Evolutionary conservation across 805 yeast species (phyloP).

Genomic region (Pichia sporocuriosa): DNA sequence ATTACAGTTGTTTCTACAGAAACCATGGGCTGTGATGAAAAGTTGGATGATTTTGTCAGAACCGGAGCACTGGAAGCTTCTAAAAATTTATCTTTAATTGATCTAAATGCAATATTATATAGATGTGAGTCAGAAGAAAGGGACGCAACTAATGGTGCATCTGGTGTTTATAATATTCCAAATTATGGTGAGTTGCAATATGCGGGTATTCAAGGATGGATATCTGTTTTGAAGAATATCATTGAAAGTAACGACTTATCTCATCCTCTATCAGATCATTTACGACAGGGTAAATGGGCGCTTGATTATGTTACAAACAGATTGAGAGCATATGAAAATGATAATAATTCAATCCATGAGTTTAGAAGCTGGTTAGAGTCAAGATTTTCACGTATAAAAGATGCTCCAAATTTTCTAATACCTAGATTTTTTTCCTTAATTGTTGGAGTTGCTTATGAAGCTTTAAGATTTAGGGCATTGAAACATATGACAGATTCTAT

Average conservation of each 20-base stretch:
- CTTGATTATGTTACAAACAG: conserved; percentile 66
- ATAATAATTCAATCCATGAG: conserved; percentile 41
- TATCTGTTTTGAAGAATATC: conserved; percentile 54
- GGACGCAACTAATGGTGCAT: conserved; percentile 64
- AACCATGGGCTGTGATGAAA: conserved; percentile 57
- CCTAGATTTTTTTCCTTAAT: conserved; percentile 85
- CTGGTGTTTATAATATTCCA: conserved; percentile 74
- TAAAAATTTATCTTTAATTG: conserved; percentile 49
- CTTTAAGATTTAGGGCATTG: conserved; percentile 65
- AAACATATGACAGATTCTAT: conserved; percentile 46
- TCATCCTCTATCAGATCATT: conserved; percentile 74
- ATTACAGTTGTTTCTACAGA: conserved; percentile 75
- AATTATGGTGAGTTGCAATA: conserved; percentile 65
- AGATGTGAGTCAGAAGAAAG: conserved; percentile 83
- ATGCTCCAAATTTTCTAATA: conserved; percentile 69
- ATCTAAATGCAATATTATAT: conserved; percentile 69
- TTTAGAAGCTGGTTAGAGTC: conserved; percentile 64
- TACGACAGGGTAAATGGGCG: conserved; percentile 86
- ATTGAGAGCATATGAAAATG: conserved; percentile 42
- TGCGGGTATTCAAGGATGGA: conserved; percentile 95
- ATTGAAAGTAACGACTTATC: conserved; percentile 70
- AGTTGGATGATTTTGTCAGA: conserved; percentile 60
- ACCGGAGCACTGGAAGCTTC: conserved; percentile 76
- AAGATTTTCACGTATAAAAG: conserved; percentile 55
- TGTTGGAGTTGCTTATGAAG: conserved; percentile 79